A percentile compares a stretch with the other conserved stretches of the same genome.
Conservation (phyloP, 2,329 filamentous ascomycete genomes). For the Aureobasidium zeae region DNA sequence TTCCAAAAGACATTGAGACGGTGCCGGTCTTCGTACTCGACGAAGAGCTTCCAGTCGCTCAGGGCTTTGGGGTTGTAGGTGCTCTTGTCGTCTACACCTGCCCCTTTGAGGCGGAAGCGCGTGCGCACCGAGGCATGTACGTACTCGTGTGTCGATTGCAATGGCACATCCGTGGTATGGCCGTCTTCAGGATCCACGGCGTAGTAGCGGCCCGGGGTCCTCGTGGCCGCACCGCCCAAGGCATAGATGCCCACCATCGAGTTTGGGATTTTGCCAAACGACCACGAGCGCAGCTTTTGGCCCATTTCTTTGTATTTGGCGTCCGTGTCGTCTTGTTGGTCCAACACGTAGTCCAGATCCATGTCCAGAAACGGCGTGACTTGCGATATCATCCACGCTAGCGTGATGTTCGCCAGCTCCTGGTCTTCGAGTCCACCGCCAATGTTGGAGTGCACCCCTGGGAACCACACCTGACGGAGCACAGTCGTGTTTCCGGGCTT, state of each 20-base stretch:
- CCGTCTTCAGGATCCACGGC: slow-evolving; percentile 38
- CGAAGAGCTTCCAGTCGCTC: slow-evolving; percentile 39
- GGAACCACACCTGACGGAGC: slow-evolving; percentile 41
- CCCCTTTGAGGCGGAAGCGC: slow-evolving; percentile 37
- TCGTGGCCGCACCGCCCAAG: slow-evolving; percentile 36
- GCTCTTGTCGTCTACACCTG: slow-evolving; percentile 38
- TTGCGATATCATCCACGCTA: slow-evolving; percentile 51
- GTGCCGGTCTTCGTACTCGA: slow-evolving; percentile 33
- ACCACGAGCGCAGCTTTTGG: slow-evolving; percentile 39
- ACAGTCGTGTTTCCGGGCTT: slow-evolving; percentile 35
- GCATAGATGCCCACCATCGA: slow-evolving; percentile 39
- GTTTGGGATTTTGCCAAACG: slow-evolving; percentile 40
- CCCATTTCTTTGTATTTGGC: slow-evolving; percentile 35
- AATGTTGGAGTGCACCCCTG: slow-evolving; percentile 38
- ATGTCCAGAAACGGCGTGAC: slow-evolving; percentile 41
- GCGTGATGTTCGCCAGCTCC: slow-evolving; percentile 42
- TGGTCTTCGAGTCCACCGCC: slow-evolving; percentile 39
- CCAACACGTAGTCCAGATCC: slow-evolving; percentile 38
- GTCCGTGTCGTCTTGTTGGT: slow-evolving; percentile 38
- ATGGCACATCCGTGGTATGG: slow-evolving; percentile 33
- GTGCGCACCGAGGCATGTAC: slow-evolving; percentile 42
- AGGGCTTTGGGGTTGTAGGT: slow-evolving; percentile 37
- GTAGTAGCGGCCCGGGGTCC: slow-evolving; percentile 41
- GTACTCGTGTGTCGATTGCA: slow-evolving; percentile 43
- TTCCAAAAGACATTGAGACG: slow-evolving; percentile 37